Percentiles rank a stretch among this genome's conserved stretches.
Evolutionary conservation across 2,329 filamentous ascomycete species (phyloP).

Genomic region (Helotiales sp.): DNA sequence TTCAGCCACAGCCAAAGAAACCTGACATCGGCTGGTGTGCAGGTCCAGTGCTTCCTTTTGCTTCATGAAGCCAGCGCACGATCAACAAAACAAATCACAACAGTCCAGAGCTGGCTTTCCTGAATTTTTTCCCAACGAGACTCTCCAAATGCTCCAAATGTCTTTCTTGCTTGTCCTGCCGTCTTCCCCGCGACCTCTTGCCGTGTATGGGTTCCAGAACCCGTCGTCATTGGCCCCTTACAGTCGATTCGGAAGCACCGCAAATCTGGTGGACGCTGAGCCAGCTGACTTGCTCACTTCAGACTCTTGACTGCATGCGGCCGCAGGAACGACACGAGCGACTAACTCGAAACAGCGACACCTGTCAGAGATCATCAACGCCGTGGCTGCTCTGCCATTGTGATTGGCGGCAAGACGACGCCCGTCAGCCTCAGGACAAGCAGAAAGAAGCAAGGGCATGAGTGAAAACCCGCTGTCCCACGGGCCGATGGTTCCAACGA

Average conservation of each 20-base stretch:
- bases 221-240: background rate
- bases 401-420: conserved; percentile 4
- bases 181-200: conserved; percentile 4
- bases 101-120: background rate
- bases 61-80: background rate
- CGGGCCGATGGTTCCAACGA: conserved; percentile 7
- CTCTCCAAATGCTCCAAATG: background rate
- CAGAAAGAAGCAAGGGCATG: conserved; percentile 2
- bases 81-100: background rate
- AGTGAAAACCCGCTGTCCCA: background rate
- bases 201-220: background rate
- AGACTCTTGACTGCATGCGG: background rate
- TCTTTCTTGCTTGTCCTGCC: background rate
- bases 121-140: background rate
- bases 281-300: conserved; percentile 6
- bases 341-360: conserved; percentile 2
- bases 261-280: conserved; percentile 8
- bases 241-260: conserved; percentile 14
- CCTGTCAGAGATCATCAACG: conserved; percentile 11
- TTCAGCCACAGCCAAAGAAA: conserved; percentile 7
- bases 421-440: conserved; percentile 9
- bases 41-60: background rate
- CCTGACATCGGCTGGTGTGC: conserved; percentile 5
- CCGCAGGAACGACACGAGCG: background rate
- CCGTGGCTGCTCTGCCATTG: background rate